phyloP scores from a whole-genome alignment of 2,329 filamentous ascomycete genomes.

The Aspergillus japonicus region DNA sequence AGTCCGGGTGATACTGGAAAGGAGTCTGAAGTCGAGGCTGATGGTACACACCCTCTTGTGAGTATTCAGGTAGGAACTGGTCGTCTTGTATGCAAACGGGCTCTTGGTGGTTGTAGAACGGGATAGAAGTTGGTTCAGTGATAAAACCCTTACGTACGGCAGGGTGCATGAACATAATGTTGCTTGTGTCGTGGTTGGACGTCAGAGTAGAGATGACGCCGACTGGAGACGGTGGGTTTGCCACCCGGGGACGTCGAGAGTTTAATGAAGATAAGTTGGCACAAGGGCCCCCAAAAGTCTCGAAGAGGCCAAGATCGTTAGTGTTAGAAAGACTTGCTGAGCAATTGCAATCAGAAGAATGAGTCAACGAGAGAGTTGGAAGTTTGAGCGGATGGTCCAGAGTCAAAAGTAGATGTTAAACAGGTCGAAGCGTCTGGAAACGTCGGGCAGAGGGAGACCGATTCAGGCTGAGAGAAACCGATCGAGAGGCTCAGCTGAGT shows the following conservation, averaged over 20 bases:
- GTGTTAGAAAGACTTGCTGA: not conserved
- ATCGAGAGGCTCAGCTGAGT: constrained; percentile 3
- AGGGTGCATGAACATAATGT: constrained; percentile 42
- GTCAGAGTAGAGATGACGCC: constrained; percentile 25
- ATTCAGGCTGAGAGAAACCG: constrained; percentile 1
- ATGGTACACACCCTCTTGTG: constrained; percentile 26
- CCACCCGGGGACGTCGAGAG: constrained; percentile 30
- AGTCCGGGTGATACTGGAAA: constrained; percentile 32
- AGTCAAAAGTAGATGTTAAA: constrained; percentile 3
- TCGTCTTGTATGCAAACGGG: constrained; percentile 42
- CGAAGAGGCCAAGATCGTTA: constrained; percentile 22
- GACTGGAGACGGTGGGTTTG: constrained; percentile 24
- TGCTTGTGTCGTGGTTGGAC: constrained; percentile 26
- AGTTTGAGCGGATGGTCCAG: constrained; percentile 10
- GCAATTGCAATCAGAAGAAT: not conserved
- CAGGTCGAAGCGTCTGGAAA: constrained; percentile 33
- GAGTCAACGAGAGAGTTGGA: not conserved
- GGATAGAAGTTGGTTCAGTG: constrained; percentile 33
- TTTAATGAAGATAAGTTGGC: constrained; percentile 29
- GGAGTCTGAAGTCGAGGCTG: constrained; percentile 33
- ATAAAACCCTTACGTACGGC: constrained; percentile 44
- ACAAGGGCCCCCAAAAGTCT: constrained; percentile 21
- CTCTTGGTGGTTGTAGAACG: constrained; percentile 29
- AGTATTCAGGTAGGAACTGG: constrained; percentile 34
- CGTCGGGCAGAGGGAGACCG: constrained; percentile 3